Evolutionary conservation across 2,329 filamentous ascomycete genomes (phyloP), one percentile per base, ranked within the genome.

Genomic region (Trichothecium roseum): DNA sequence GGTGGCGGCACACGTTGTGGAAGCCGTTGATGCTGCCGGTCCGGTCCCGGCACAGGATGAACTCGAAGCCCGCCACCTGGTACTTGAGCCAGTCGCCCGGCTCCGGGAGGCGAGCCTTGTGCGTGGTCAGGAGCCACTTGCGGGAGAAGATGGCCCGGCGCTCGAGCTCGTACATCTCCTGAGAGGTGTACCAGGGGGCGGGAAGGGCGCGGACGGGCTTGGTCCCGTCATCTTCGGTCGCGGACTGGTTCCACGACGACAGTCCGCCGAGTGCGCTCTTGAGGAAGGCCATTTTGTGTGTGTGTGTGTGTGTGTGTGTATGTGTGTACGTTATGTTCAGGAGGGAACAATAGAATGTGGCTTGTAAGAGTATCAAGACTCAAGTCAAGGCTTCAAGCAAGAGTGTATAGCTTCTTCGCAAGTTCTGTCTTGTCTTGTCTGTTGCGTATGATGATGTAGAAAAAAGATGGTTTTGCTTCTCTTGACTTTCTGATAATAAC

Each of bases 1-100:
- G 63, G 49, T 78, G 74, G 3, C 74, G 57, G 52, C 74, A 78
- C 22, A 78, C 61, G 45, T 78, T 78, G 55, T 78, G 74, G 49
- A 78, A 77, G 12, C 63, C 73, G 38, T 72, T 68, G 51, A 77
- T 65, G 7, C 62, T 61, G 7, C 64, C 64, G 7, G 65, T 54
- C 16, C 66, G 62, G 45, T 74, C 69, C 14, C 54, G 55, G 34
- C 62, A 57, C 8, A 77, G 50, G 43, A 77, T 55, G 49, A 78
- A 71, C 16, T 69, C 58, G 52, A 68, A 75, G 9, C 66, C 71
- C 5, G 72, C 70, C 6, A 73, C 51, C 12, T 67, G 60, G 41
- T 64, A 77, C 15, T 66, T 63, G 18, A 74, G 59, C 53, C 68
- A 80, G 49, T 76, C 69, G 5, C 74, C 74, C 5, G 60, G 45